Base-by-base conservation (phyloP, 768 basidiomycete genomes). In the Tulasnella sp. region DNA sequence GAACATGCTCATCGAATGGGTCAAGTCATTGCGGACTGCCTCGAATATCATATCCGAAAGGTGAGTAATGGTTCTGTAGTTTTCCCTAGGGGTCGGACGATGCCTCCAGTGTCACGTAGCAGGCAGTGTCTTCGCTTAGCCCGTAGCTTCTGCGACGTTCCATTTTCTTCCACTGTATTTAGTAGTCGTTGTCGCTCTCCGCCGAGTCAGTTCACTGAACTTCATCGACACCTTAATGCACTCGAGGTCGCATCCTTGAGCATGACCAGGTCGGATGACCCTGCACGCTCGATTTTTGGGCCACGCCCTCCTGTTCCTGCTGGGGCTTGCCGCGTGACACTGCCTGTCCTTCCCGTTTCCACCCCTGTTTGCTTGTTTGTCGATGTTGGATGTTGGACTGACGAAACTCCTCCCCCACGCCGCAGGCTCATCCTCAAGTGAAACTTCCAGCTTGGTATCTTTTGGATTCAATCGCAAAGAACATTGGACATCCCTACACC, bases 401-500 rank as follows among this genome's bases (percentile, higher is more conserved):
- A 80, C 79, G 8, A 34, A 7, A 41, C 6, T 14, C 41, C 34
- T 29, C 26, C 64, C 32, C 42, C 35, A 73, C 78, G 78, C 75
- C 67, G 64, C 69, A 98, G 96, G 94, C 94, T 14, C 89, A 89
- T 22, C 87, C 90, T 26, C 90, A 88, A 84, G 90, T 92, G 85
- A 95, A 97, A 81, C 84, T 99, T 8, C 96, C 97, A 1, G 86
- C 91, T 0, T 94, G 98, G 77, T 99, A 98, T 79, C 86, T 98
- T 7, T 84, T 99, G 78, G 97, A 98, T 78, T 95, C 95, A 16
- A 94, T 99, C 73, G 92, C 92, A 71, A 99, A 99, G 80, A 98
- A 98, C 82, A 89, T 95, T 39, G 95, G 89, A 75, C 88, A 92
- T 34, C 95, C 95, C 26, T 98, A 98, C 81, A 91, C 92, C 36